Evolutionary conservation across 768 basidiomycete genomes (phyloP), one percentile per base, ranked within the genome.

Genomic region (Amanita subjunquillea): DNA sequence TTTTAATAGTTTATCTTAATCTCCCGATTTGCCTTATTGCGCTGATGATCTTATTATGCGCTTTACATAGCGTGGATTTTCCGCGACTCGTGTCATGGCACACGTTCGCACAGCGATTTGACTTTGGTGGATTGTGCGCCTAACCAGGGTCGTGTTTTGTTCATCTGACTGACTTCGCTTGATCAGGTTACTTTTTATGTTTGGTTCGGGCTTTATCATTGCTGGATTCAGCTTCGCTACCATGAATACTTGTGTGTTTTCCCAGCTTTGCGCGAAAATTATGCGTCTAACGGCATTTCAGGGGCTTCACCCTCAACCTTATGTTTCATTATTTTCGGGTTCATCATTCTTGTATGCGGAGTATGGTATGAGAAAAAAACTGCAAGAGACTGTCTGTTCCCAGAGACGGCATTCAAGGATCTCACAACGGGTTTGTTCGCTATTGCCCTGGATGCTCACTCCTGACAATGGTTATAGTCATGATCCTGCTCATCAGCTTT

Each of bases 171-270:
- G 10, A 23, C 44, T 37, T 49, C 20, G 7, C 27, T 32, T 32
- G 38, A 57, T 37, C 61, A 91, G 88, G 52, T 56, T 82, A 41
- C 67, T 87, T 44, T 88, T 91, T 60, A 86, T 91, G 78, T 65
- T 67, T 39, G 86, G 85, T 22, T 88, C 87, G 48, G 80, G 80
- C 56, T 76, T 78, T 57, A 76, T 91, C 48, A 77, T 91, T 34
- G 76, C 90, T 36, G 89, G 89, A 37, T 87, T 91, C 64, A 88
- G 85, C 67, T 82, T 87, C 57, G 84, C 85, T 6, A 78, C 78
- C 43, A 71, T 76, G 57, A 65, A 68, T 49, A 83, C 86, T 39
- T 91, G 89, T 89, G 71, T 68, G 85, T 58, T 48, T 55, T 47
- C 23, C 53, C n/a, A 52, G 29, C 25, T 42, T 54, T 38, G 29